A percentile compares a stretch with the other conserved stretches of the same genome.
phyloP scores from a whole-genome alignment of 2,329 filamentous ascomycete genomes.

The Colletotrichum sp. region DNA sequence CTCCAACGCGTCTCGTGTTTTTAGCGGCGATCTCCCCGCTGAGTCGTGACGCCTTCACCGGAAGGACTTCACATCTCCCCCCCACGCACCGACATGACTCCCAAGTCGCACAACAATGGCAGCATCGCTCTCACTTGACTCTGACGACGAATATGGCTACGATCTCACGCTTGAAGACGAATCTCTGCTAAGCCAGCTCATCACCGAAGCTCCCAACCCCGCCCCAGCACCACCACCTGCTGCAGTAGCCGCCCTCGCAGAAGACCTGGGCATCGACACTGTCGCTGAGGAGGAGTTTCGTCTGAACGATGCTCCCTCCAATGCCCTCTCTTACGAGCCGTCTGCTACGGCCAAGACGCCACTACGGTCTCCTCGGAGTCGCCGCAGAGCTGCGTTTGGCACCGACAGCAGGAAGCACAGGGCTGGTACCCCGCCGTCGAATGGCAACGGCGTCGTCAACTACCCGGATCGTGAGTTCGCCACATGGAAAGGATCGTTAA shows the following conservation, averaged over 20 bases:
- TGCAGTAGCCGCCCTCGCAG: background rate
- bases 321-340: conserved; percentile 25
- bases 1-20: background rate
- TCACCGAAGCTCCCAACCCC: conserved; percentile 21
- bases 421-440: conserved; percentile 17
- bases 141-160: conserved; percentile 51
- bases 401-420: conserved; percentile 9
- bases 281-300: background rate
- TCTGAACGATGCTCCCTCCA: conserved; percentile 24
- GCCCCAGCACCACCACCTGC: background rate
- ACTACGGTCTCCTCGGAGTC: background rate
- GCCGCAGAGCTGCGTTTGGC: conserved; percentile 13
- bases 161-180: conserved; percentile 54
- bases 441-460: conserved; percentile 33
- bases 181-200: conserved; percentile 39
- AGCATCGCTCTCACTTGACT: conserved; percentile 26
- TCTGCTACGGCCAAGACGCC: background rate
- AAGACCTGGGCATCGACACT: conserved; percentile 11
- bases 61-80: background rate
- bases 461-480: conserved; percentile 60
- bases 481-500: background rate
- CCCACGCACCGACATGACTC: background rate
- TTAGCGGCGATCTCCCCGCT: conserved; percentile 4
- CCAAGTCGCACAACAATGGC: background rate
- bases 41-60: conserved; percentile 8